Evolutionary conservation across 495 filamentous ascomycete species (phyloP), one percentile per base, ranked within the genome.

Genomic region (Podospora sp.): DNA sequence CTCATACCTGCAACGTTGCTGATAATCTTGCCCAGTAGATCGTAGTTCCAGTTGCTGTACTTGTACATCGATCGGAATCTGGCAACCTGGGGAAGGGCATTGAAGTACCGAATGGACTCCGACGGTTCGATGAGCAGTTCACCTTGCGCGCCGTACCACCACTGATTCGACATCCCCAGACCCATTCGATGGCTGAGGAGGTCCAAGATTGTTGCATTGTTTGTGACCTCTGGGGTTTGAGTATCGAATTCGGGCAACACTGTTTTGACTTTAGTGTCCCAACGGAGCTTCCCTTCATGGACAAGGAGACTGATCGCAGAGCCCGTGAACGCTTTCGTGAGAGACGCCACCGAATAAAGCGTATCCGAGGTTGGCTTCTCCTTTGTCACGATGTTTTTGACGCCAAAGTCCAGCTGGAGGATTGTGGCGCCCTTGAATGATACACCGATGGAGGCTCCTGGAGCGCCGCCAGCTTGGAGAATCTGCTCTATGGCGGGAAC

Each of bases 271-370:
- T 29, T 36, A 7, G 36, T 62, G 18, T n/a, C 24, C 60, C 60
- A 62, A 3, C 35, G 26, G 21, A 62, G 26, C 11, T 27, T 25
- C 9, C 36, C 36, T 20, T 51, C 60, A 24, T 50, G 35, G 20
- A 51, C 36, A 14, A 62, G 9, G 12, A 62, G 46, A 46, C 60
- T 46, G 35, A 62, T 62, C 20, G 60, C 60, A n/a, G 35, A 50
- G 9, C 35, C 60, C 14, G 60, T 56, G n/a, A 66, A 66, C 12
- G 55, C 46, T 22, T 60, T 66, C 8, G 55, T 66, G 21, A 66
- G 40, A 14, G 64, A 60, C 1, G 35, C 64, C 14, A 66, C 57
- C 18, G 53, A 27, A 24, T 66, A 66, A 6, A 60, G 21, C 8
- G 64, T 66, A 20, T 66, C n/a, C 8, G 64, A 62, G 2, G 40